phyloP scores from a whole-genome alignment of 2,329 filamentous ascomycete species.

The Fusarium sp. region DNA sequence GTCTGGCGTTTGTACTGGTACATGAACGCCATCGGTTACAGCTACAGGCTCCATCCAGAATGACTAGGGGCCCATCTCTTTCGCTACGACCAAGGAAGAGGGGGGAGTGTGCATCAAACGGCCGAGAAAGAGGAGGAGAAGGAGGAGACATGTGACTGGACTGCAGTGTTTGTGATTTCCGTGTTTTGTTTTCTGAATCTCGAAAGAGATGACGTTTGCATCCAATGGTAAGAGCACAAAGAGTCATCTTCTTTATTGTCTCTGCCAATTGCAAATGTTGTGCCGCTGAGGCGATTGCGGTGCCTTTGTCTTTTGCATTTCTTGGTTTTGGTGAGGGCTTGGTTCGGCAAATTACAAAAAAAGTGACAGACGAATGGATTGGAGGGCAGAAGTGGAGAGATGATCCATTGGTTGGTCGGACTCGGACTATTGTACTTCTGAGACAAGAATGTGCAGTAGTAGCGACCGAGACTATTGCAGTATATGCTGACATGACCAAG shows the following conservation, averaged over 20 bases:
- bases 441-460: conserved; percentile 15
- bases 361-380: neutral
- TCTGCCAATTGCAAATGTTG: neutral
- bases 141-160: conserved; percentile 32
- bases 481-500: conserved; percentile 22
- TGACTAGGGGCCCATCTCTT: conserved; percentile 13
- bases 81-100: conserved; percentile 14
- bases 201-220: neutral
- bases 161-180: conserved; percentile 22
- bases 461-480: neutral
- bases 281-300: neutral
- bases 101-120: conserved; percentile 32
- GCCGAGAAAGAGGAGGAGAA: conserved; percentile 9
- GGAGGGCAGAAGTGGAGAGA: neutral
- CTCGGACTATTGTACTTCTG: neutral
- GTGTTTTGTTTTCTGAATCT: neutral
- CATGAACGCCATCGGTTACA: conserved; percentile 15
- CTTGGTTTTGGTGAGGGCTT: neutral
- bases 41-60: neutral
- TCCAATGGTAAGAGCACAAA: neutral
- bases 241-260: neutral
- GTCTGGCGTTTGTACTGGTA: conserved; percentile 26
- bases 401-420: conserved; percentile 2
- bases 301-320: conserved; percentile 3
- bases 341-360: conserved; percentile 28